phyloP scores from a whole-genome alignment of 495 filamentous ascomycete species.

The Neurospora sp. region DNA sequence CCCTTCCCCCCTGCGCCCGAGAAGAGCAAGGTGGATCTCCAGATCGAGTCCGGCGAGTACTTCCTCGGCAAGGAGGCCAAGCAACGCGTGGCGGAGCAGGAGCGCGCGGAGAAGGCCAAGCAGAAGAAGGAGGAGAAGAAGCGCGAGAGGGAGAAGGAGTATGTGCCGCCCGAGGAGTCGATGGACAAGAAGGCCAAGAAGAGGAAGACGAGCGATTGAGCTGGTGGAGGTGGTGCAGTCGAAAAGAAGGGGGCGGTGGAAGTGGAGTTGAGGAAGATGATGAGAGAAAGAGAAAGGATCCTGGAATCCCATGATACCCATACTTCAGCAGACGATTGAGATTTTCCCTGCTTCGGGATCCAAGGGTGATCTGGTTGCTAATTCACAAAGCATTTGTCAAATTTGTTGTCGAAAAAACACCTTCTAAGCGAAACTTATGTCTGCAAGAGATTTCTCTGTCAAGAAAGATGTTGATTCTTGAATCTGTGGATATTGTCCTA shows the following conservation, averaged over 20 bases:
- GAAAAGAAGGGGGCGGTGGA: neutral
- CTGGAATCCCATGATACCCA: slow-evolving; percentile 21
- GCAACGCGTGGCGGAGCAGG: slow-evolving; percentile 69
- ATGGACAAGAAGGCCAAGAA: slow-evolving; percentile 50
- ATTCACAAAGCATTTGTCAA: neutral
- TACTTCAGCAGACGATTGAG: neutral
- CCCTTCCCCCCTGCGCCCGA: slow-evolving; percentile 55
- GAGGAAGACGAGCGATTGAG: slow-evolving; percentile 42
- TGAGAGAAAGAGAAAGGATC: slow-evolving; percentile 1
- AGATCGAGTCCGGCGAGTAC: slow-evolving; percentile 97
- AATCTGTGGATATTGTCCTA: neutral
- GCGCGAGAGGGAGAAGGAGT: slow-evolving; percentile 73
- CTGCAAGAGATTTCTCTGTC: neutral
- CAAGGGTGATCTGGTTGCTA: neutral
- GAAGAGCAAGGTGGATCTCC: slow-evolving; percentile 90
- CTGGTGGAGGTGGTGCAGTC: neutral
- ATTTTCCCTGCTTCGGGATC: neutral
- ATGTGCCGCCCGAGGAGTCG: slow-evolving; percentile 72
- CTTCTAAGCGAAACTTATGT: neutral
- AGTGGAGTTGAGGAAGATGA: neutral
- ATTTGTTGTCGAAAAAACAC: neutral
- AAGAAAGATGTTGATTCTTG: neutral
- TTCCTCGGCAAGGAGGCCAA: slow-evolving; percentile 88
- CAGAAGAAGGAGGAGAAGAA: slow-evolving; percentile 82
- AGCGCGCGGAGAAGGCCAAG: slow-evolving; percentile 68